Evolutionary conservation across 495 filamentous ascomycete genomes (phyloP), one percentile per base, ranked within the genome.

Genomic region (Aspergillus steynii): DNA sequence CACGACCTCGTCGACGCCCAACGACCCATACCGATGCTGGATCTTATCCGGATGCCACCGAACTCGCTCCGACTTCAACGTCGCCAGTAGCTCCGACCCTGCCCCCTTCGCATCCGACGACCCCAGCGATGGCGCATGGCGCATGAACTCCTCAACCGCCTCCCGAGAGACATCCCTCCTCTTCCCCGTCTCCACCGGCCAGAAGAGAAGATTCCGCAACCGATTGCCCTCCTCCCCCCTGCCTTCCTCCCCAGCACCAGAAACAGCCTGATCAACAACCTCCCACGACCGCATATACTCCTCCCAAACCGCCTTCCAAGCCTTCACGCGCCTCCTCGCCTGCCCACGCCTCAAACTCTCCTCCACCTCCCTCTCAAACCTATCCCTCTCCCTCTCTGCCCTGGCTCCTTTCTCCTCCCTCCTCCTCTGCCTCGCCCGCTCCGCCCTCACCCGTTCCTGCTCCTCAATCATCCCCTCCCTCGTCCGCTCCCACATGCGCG

Each of bases 41-140:
- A 98, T 90, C 81, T 98, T 99, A 75, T 99, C 95, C 9, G 95
- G 95, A 83, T 99, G 95, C 95, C 95, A 99, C 9, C 92, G 78
- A 9, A 98, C 86, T 45, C 95, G 84, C 77, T 99, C 95, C 20
- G 82, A 72, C 75, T 97, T 98, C 45, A 99, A 76, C 29, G 84
- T 78, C 20, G 81, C 78, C 50, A 82, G 61, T 34, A 92, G 71
- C 58, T 80, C 74, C 4, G 20, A 5, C 4, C 50, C 14, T n/a
- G 66, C 63, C 25, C 62, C 60, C n/a, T 66, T 58, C 29, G 49
- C 62, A 42, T 67, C 56, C 2, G 58, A 62, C 14, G 37, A 42
- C 9, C 65, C 55, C 2, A 59, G 64, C 15, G 20, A 20, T 20
- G 79, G 78, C 55, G 82, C 84, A 69, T 83, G 72, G 0, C 78